Evolutionary conservation across 2,329 filamentous ascomycete genomes (phyloP).

Genomic region (Xylaria sp.): DNA sequence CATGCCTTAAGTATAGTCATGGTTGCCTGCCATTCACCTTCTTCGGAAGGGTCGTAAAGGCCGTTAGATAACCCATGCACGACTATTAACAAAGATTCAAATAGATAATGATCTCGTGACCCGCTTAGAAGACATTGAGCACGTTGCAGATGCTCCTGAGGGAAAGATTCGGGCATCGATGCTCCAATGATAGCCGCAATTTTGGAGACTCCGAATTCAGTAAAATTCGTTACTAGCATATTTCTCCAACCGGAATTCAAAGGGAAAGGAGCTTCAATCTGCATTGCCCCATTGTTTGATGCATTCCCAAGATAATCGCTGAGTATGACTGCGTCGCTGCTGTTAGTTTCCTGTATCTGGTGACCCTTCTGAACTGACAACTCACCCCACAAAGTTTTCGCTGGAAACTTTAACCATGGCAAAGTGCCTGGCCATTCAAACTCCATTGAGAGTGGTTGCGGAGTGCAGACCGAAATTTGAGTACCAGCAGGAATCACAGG

Average conservation of each 20-base stretch:
- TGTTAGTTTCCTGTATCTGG: background rate
- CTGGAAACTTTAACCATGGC: conserved; percentile 21
- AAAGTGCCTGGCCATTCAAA: conserved; percentile 16
- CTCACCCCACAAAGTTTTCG: background rate
- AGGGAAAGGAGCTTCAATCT: background rate
- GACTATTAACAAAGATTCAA: background rate
- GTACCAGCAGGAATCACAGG: background rate
- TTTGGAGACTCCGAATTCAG: background rate
- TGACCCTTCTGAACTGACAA: background rate
- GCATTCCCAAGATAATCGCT: background rate
- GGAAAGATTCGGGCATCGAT: conserved; percentile 18
- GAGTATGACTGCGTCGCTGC: background rate
- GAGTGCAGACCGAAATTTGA: conserved; percentile 12
- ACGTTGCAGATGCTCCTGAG: conserved; percentile 7
- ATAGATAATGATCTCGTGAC: background rate
- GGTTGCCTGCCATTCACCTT: background rate
- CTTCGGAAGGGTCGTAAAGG: background rate
- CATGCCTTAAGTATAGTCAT: background rate
- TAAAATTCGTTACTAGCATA: too few species aligned
- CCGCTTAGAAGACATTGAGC: conserved; percentile 7
- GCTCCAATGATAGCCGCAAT: background rate
- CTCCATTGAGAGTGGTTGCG: background rate
- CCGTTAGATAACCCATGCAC: background rate
- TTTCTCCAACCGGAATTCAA: too few species aligned
- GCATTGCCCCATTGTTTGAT: background rate